Evolutionary conservation across 345 rosid species (phyloP).

Genomic region (Lepidium sativum): DNA sequence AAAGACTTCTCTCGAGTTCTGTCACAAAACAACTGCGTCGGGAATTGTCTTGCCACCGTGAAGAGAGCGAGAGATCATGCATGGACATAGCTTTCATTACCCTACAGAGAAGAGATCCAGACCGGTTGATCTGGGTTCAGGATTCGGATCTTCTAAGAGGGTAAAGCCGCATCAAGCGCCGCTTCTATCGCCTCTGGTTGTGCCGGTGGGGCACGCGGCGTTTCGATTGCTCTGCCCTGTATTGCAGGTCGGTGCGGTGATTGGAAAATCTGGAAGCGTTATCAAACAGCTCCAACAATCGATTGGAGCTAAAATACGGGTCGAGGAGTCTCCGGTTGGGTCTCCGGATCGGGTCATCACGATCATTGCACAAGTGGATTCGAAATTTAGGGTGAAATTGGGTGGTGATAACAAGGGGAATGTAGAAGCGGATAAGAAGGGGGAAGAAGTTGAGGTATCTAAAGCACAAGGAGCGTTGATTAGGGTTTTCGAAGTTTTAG

Average conservation of each 20-base stretch:
- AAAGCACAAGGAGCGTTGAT: conserved; percentile 75
- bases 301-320: conserved; percentile 69
- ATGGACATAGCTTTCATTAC: conserved; percentile 4
- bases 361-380: conserved; percentile 35
- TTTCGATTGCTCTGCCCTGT: conserved; percentile 73
- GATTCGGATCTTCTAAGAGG: conserved; percentile 51
- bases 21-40: not conserved
- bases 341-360: conserved; percentile 65
- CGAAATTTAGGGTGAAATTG: conserved; percentile 10
- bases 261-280: conserved; percentile 72
- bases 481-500: conserved; percentile 65
- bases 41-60: conserved; percentile 14
- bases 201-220: conserved; percentile 51
- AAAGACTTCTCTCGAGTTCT: not conserved
- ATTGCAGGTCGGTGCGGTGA: conserved; percentile 72
- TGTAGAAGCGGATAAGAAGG: conserved; percentile 1
- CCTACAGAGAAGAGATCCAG: conserved; percentile 17
- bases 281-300: conserved; percentile 74
- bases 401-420: conserved; percentile 13
- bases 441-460: conserved; percentile 46
- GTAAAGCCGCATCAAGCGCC: conserved; percentile 33
- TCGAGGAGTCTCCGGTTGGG: conserved; percentile 62
- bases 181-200: conserved; percentile 24
- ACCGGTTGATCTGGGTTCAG: conserved; percentile 26
- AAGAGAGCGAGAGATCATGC: conserved; percentile 16